These are phyloP conservation scores for Pterula multifida DNA, from an alignment of 1,284 basidiomycete species.

Conservation along the genomic window DNA sequence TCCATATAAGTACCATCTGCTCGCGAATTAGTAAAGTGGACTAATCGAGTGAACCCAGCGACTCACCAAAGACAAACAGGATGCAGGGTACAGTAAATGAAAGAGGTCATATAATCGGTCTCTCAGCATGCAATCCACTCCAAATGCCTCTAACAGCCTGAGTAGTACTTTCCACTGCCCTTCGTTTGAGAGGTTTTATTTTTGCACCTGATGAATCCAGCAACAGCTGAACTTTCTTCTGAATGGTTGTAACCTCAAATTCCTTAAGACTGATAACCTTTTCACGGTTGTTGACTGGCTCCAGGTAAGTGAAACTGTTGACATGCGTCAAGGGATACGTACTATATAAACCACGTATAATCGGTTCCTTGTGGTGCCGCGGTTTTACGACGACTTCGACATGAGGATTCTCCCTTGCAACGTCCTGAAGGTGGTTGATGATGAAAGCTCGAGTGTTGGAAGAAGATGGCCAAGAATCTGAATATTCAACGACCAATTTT, in stretches of 20 bases:
- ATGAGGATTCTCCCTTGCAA: conserved; percentile 64
- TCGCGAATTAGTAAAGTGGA: too few species aligned
- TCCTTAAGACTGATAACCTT: conserved; percentile 69
- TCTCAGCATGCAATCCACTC: conserved; percentile 69
- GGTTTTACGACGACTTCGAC: conserved; percentile 72
- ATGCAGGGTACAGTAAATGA: conserved; percentile 6
- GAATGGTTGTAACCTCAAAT: conserved; percentile 58
- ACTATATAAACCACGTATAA: conserved; percentile 71
- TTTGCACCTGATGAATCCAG: conserved; percentile 77
- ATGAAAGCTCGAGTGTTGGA: conserved; percentile 58
- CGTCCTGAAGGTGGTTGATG: conserved; percentile 42
- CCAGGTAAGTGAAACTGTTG: conserved; percentile 10
- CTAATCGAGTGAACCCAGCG: background rate
- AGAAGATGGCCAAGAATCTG: conserved; percentile 70
- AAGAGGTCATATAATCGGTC: conserved; percentile 25
- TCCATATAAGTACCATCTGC: too few species aligned
- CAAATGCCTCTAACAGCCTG: conserved; percentile 77
- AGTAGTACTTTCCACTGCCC: conserved; percentile 63
- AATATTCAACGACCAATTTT: conserved; percentile 78
- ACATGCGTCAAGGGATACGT: conserved; percentile 12
- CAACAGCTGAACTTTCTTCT: conserved; percentile 68
- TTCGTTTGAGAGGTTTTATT: conserved; percentile 63
- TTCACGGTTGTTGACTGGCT: conserved; percentile 56
- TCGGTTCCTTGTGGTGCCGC: conserved; percentile 60
- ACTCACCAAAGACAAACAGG: conserved; percentile 1